Percentiles rank a stretch among this genome's conserved stretches.
Evolutionary conservation across 495 filamentous ascomycete species (phyloP).

Genomic region (Aspergillus carlsbadensis): DNA sequence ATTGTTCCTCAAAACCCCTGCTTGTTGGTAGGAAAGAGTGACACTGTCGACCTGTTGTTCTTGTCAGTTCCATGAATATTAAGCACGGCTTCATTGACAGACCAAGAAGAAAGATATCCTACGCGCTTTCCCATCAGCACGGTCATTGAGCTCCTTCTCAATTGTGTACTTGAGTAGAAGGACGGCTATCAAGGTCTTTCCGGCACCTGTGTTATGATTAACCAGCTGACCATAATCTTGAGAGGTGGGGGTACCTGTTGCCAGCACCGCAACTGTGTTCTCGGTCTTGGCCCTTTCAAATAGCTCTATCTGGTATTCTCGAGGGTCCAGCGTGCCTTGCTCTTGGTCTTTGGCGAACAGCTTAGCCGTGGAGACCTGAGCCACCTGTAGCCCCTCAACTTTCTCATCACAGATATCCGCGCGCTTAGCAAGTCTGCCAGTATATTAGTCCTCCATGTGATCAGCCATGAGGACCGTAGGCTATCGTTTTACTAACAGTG

Average conservation of each 20-base stretch:
- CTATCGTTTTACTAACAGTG: constrained; percentile 38
- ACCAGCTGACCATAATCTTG: not conserved
- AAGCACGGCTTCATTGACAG: not conserved
- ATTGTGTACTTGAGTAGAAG: constrained; percentile 78
- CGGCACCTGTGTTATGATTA: constrained; percentile 61
- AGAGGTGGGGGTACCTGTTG: constrained; percentile 61
- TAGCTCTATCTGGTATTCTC: constrained; percentile 90
- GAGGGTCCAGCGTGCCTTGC: constrained; percentile 60
- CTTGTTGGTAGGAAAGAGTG: constrained; percentile 87
- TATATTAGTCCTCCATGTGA: constrained; percentile 16
- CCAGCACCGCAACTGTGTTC: constrained; percentile 94
- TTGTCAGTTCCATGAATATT: not conserved
- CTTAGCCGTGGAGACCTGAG: constrained; percentile 39
- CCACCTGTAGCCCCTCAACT: constrained; percentile 12
- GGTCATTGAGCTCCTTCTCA: constrained; percentile 72
- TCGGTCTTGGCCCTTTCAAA: constrained; percentile 84
- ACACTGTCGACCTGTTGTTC: constrained; percentile 72
- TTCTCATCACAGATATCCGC: constrained; percentile 29
- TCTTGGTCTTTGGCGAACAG: constrained; percentile 43
- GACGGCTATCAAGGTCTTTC: constrained; percentile 93
- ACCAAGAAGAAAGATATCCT: constrained; percentile 85
- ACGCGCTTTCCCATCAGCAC: constrained; percentile 56
- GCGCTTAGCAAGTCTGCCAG: constrained; percentile 40
- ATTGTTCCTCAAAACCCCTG: constrained; percentile 78
- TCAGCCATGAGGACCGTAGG: not conserved